phyloP scores from a whole-genome alignment of 1,284 basidiomycete species.

The Ustilago trichophora region DNA sequence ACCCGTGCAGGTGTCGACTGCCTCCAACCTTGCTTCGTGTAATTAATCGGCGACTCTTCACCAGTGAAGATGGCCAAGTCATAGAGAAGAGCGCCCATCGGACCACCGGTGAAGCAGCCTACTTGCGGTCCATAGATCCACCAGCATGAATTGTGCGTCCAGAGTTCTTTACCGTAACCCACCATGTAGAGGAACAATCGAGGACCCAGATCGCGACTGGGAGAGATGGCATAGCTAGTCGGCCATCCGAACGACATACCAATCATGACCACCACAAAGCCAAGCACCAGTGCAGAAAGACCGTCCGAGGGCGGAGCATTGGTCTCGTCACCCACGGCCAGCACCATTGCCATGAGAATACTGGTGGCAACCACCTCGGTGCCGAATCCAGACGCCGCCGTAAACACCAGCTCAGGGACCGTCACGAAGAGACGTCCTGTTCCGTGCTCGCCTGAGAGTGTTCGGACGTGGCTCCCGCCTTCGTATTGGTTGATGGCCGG shows the following conservation, averaged over 20 bases:
- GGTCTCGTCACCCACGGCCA: constrained; percentile 50
- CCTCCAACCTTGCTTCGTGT: constrained; percentile 26
- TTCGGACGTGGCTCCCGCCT: constrained; percentile 74
- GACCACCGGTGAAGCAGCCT: constrained; percentile 58
- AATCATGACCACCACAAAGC: constrained; percentile 72
- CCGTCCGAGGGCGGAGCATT: constrained; percentile 71
- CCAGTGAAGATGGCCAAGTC: constrained; percentile 66
- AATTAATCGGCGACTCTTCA: constrained; percentile 62
- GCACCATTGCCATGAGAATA: constrained; percentile 51
- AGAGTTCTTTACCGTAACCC: constrained; percentile 71
- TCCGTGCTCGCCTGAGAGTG: constrained; percentile 68
- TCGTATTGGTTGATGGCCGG: constrained; percentile 79
- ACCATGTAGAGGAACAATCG: constrained; percentile 73
- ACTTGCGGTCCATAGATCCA: constrained; percentile 77
- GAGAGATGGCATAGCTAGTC: constrained; percentile 74
- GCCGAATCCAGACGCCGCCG: constrained; percentile 22
- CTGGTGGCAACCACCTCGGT: constrained; percentile 52
- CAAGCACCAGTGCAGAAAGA: constrained; percentile 72
- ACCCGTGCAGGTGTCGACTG: constrained; percentile 26
- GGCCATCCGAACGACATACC: constrained; percentile 72
- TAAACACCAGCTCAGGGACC: constrained; percentile 68
- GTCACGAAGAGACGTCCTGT: constrained; percentile 80
- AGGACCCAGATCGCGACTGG: constrained; percentile 75
- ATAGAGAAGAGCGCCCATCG: constrained; percentile 65
- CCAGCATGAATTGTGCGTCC: constrained; percentile 73